phyloP scores from a whole-genome alignment of 129 eudicot species.

The Flaveria robusta region DNA sequence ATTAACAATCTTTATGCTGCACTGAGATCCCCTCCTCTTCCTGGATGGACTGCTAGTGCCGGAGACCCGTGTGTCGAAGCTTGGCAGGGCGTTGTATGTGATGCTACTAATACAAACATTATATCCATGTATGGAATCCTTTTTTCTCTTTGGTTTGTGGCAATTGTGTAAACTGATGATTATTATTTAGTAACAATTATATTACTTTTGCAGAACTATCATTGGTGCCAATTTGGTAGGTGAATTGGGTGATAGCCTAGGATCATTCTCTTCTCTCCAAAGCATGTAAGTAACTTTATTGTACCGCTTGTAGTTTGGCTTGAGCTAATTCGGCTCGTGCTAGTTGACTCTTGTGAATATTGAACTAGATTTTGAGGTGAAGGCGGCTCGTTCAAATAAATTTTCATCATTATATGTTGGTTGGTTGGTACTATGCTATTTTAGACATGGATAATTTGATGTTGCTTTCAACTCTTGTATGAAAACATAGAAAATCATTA shows the following conservation, averaged over 20 bases:
- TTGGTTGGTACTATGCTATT: too few species aligned
- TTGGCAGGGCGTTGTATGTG: constrained; percentile 95
- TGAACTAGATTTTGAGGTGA: too few species aligned
- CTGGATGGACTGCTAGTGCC: constrained; percentile 84
- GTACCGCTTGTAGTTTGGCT: too few species aligned
- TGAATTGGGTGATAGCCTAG: constrained; percentile 73
- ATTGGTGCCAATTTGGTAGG: constrained; percentile 83
- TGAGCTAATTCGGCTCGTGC: too few species aligned
- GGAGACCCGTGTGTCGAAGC: constrained; percentile 89
- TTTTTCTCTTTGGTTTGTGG: constrained; percentile 5
- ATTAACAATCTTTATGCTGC: constrained; percentile 72
- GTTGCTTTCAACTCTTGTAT: too few species aligned
- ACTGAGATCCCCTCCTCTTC: constrained; percentile 71
- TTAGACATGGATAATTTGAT: too few species aligned
- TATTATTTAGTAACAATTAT: not conserved
- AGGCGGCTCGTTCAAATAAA: too few species aligned
- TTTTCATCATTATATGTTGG: too few species aligned
- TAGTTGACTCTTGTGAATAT: too few species aligned
- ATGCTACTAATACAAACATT: constrained; percentile 45
- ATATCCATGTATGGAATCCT: constrained; percentile 57
- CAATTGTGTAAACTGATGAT: not conserved
- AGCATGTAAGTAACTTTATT: constrained; percentile 51
- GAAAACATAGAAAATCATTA: too few species aligned
- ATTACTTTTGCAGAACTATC: constrained; percentile 52
- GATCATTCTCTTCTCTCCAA: constrained; percentile 69